Base-by-base conservation (phyloP, 805 yeast species). In the Candida xiaguanensis region DNA sequence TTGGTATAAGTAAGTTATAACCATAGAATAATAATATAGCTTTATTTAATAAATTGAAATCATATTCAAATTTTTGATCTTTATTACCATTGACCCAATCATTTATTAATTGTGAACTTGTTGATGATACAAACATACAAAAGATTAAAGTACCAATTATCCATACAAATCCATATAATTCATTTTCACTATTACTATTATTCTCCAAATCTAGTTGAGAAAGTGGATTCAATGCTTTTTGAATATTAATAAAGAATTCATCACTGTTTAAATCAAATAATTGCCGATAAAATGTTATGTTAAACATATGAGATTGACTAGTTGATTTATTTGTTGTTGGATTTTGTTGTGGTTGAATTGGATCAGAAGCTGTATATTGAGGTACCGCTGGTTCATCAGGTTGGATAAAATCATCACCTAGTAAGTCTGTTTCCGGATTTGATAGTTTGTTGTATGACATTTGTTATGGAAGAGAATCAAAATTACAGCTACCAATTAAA, bases 101-200 rank as follows among this genome's bases (percentile, higher is more conserved):
- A n/a, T 78, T 65, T n/a, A 88, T 50, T 16, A 84, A 53, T 34
- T 81, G 79, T 2, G 85, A 75, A 15, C 85, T 73, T 0, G 95
- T 82, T 25, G 84, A 76, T 32, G 89, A 74, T 42, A 88, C 80
- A 61, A 89, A 89, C 56, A 86, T 69, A 23, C 82, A 65, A 47
- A 85, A 77, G 1, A 86, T 78, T 36, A 87, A 76, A 0, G 95
- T 83, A 0, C 89, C 88, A 9, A 91, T 85, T 31, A 90, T 80
- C 98, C 98, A 90, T 14, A 88, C 67, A 6, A 95, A 84, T 0
- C 96, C 96, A 58, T 88, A 91, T 38, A 90, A 63, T 52, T 90
- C 98, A 1, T 63, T 55, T 12, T 70, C 67, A 28, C 70, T 70
- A 6, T 31, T 18, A 12, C 13, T 7, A 33, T 68, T 67, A 24